Evolutionary conservation across 441 rosid genomes (phyloP).

Genomic region (Oxalis stricta): DNA sequence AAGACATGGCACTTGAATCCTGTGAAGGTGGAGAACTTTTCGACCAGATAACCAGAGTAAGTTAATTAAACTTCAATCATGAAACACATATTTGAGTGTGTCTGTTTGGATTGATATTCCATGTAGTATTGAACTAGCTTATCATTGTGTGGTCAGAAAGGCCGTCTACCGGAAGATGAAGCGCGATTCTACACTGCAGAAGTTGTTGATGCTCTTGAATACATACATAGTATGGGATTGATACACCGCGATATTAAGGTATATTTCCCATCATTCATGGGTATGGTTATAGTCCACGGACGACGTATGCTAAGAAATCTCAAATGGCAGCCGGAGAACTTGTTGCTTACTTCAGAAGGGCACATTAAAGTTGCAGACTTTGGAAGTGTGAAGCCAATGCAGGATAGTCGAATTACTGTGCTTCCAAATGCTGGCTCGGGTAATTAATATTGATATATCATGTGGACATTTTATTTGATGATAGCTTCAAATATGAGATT

Average conservation of each 20-base stretch:
- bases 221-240: slow-evolving; percentile 84
- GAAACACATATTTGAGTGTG: not conserved
- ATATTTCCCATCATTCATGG: slow-evolving; percentile 5
- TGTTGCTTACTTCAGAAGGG: slow-evolving; percentile 70
- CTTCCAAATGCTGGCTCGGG: slow-evolving; percentile 98
- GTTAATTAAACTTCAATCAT: slow-evolving; percentile 15
- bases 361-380: slow-evolving; percentile 97
- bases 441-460: slow-evolving; percentile 15
- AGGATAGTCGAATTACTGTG: slow-evolving; percentile 74
- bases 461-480: slow-evolving; percentile 2
- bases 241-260: slow-evolving; percentile 98
- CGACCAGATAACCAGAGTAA: slow-evolving; percentile 95
- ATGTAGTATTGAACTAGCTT: not conserved
- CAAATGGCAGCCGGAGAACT: slow-evolving; percentile 84
- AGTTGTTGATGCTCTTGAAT: slow-evolving; percentile 96
- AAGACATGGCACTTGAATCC: slow-evolving; percentile 99
- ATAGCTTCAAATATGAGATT: slow-evolving; percentile 4
- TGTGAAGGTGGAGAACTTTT: slow-evolving; percentile 98
- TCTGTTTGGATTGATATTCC: not conserved
- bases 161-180: slow-evolving; percentile 69
- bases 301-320: slow-evolving; percentile 16
- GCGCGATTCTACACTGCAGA: slow-evolving; percentile 88
- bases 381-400: slow-evolving; percentile 99
- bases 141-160: slow-evolving; percentile 42
- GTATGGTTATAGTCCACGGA: not conserved